Evolutionary conservation across 2,329 filamentous ascomycete genomes (phyloP), one percentile per base, ranked within the genome.

Genomic region (Fusarium sp.): DNA sequence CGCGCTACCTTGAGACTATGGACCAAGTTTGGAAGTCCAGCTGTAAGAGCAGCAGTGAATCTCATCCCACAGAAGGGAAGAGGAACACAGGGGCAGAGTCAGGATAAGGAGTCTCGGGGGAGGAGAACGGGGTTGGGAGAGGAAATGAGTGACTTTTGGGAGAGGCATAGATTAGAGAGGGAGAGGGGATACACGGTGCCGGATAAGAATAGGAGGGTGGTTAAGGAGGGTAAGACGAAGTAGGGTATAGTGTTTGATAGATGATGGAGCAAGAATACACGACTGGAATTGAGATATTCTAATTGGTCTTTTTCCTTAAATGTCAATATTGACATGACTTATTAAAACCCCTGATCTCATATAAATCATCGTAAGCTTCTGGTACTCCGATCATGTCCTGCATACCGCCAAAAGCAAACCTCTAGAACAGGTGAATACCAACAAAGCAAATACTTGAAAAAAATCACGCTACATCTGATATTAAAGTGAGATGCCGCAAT

Each of bases 71-170:
- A 75, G 36, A 64, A 73, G 4, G 58, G 40, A 6, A 70, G 58
- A 4, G 36, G 53, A 35, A n/a, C 53, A 71, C 61, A 63, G 62
- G 70, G 44, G 27, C 69, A 64, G 6, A 76, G 78, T 7, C 58
- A 79, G 29, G 72, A 77, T 10, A 64, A 73, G 7, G 75, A 76
- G 1, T 22, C 44, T 4, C 70, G 64, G 66, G 69, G 60, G n/a
- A 60, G 63, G 61, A 73, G 57, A 68, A 67, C 62, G 27, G 44
- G 60, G 31, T 60, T 64, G 69, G 73, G 67, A 27, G 79, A 78
- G 67, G 82, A 84, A 59, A 77, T 76, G 40, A 85, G 83, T 51
- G 83, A 85, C 55, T 85, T 85, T 53, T 85, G 83, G 83, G 82
- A 83, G 69, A 80, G 80, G 44, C 81, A 85, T 46, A 73, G 82